Evolutionary conservation across 352 stramenopile species (phyloP).

Genomic region (Thraustotheca clavata): DNA sequence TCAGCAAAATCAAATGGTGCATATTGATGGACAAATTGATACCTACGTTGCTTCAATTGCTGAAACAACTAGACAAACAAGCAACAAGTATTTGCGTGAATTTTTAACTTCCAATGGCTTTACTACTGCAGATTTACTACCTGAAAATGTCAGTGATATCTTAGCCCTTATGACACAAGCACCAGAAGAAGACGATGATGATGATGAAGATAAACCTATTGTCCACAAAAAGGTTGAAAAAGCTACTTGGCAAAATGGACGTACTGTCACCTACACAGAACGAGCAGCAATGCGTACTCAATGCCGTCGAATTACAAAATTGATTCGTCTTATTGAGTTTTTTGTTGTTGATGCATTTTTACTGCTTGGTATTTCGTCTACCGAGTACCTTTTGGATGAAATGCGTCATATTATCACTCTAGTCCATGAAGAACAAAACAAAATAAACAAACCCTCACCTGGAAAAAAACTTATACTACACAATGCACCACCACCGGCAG

Average conservation of each 20-base stretch:
- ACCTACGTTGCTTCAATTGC: conserved; percentile 37
- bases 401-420: conserved; percentile 32
- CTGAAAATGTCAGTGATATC: not conserved
- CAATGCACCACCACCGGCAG: not conserved
- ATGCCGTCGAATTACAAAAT: conserved; percentile 86
- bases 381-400: conserved; percentile 30
- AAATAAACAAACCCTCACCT: not conserved
- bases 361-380: conserved; percentile 55
- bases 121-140: not conserved
- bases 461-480: not conserved
- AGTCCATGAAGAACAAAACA: not conserved
- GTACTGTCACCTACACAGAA: conserved; percentile 91
- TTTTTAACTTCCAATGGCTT: conserved; percentile 16
- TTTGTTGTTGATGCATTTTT: conserved; percentile 72
- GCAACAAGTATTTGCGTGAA: conserved; percentile 13
- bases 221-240: not conserved
- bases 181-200: not conserved
- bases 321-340: conserved; percentile 90
- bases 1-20: conserved; percentile 61
- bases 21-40: conserved; percentile 45
- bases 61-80: conserved; percentile 5
- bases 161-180: not conserved
- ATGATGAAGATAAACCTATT: not conserved
- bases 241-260: conserved; percentile 12
- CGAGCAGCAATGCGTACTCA: conserved; percentile 84